phyloP scores from a whole-genome alignment of 2,329 filamentous ascomycete species.

The Huntiella savannae region DNA sequence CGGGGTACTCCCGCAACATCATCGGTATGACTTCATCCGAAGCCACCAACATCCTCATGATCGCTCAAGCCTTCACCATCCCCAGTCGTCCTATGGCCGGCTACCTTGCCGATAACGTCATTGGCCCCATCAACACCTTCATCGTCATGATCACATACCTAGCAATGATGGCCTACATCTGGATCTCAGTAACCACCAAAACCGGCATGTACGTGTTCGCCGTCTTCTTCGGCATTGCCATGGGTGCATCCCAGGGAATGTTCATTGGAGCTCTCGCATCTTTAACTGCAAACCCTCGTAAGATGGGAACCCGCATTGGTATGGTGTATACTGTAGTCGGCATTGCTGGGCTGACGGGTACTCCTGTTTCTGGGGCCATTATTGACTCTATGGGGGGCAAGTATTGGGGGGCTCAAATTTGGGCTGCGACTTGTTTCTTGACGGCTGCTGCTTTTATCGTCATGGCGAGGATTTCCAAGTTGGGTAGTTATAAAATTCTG shows the following conservation, averaged over 20 bases:
- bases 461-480: constrained; percentile 12
- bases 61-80: constrained; percentile 37
- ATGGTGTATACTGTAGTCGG: constrained; percentile 25
- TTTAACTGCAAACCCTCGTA: constrained; percentile 23
- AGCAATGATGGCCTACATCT: constrained; percentile 31
- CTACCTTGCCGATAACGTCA: constrained; percentile 30
- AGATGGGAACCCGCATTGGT: constrained; percentile 27
- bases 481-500: too few species aligned
- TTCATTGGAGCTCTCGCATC: constrained; percentile 24
- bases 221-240: constrained; percentile 25
- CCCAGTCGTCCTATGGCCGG: constrained; percentile 33
- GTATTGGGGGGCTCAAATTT: constrained; percentile 27
- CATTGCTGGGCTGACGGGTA: constrained; percentile 26
- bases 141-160: constrained; percentile 27
- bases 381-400: constrained; percentile 22
- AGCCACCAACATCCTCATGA: constrained; percentile 34
- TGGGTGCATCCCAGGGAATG: constrained; percentile 24
- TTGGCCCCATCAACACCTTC: constrained; percentile 36
- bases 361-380: constrained; percentile 26
- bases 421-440: constrained; percentile 25
- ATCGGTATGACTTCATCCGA: constrained; percentile 27
- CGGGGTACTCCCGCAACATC: constrained; percentile 24
- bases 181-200: constrained; percentile 30
- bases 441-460: constrained; percentile 17
- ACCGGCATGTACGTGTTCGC: constrained; percentile 26